A percentile compares a stretch with the other conserved stretches of the same genome.
phyloP scores from a whole-genome alignment of 805 yeast species.

The Candida hispaniensis region DNA sequence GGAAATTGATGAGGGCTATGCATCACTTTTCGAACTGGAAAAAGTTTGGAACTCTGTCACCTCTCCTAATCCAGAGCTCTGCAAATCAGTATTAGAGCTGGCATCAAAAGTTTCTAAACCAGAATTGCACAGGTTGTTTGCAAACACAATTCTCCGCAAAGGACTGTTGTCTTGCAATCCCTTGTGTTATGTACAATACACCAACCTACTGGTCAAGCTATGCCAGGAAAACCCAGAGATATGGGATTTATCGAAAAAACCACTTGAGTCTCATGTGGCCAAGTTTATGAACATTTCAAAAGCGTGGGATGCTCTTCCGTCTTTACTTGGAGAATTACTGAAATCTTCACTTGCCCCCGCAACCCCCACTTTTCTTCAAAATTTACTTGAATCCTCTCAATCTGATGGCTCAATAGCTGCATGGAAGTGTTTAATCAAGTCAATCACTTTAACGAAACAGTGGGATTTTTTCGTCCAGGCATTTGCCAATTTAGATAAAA shows the following conservation, averaged over 20 bases:
- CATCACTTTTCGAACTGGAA: constrained; percentile 34
- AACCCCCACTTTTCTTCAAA: constrained; percentile 3
- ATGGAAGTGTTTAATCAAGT: constrained; percentile 9
- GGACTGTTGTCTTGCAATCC: constrained; percentile 20
- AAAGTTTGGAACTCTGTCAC: constrained; percentile 37
- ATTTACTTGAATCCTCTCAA: constrained; percentile 1
- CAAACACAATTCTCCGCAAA: constrained; percentile 19
- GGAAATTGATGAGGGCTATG: constrained; percentile 19
- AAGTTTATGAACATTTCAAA: constrained; percentile 8
- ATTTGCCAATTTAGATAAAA: no score
- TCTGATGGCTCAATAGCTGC: constrained; percentile 9
- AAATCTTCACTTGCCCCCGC: constrained; percentile 1
- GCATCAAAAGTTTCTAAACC: constrained; percentile 24
- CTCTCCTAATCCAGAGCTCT: constrained; percentile 34
- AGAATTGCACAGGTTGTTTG: constrained; percentile 16
- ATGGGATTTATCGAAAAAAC: constrained; percentile 21
- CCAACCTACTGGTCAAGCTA: constrained; percentile 30
- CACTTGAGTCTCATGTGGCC: constrained; percentile 8
- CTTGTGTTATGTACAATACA: constrained; percentile 3
- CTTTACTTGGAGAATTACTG: constrained; percentile 3
- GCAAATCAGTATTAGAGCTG: constrained; percentile 34
- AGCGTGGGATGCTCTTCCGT: constrained; percentile 12
- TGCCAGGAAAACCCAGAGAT: constrained; percentile 33
- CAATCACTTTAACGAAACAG: no score
- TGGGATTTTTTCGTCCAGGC: no score